phyloP scores from a whole-genome alignment of 1,284 basidiomycete genomes.

The Tylopilus orsonianus region DNA sequence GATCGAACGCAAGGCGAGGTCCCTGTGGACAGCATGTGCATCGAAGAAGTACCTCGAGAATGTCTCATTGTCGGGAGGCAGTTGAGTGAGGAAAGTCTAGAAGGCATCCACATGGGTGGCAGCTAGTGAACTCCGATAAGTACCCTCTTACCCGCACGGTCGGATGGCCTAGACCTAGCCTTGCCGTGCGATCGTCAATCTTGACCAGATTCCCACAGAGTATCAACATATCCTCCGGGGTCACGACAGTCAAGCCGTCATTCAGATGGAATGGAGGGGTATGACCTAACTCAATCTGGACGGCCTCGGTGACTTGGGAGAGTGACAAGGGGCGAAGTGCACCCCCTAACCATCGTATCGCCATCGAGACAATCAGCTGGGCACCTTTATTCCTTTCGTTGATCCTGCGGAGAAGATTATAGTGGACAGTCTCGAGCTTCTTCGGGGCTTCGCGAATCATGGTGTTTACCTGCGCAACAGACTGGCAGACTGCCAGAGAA shows the following conservation, averaged over 20 bases:
- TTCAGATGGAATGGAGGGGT: slow-evolving; percentile 24
- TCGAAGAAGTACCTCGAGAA: slow-evolving; percentile 25
- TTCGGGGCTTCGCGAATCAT: slow-evolving; percentile 21
- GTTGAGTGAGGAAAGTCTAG: slow-evolving; percentile 28
- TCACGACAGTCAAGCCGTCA: slow-evolving; percentile 28
- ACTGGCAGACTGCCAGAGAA: slow-evolving; percentile 27
- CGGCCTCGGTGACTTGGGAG: slow-evolving; percentile 31
- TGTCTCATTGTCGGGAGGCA: slow-evolving; percentile 13
- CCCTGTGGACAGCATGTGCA: slow-evolving; percentile 23
- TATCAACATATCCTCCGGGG: slow-evolving; percentile 27
- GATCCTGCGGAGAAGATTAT: slow-evolving; percentile 24
- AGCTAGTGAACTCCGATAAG: neutral
- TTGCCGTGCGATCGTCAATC: slow-evolving; percentile 25
- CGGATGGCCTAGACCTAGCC: slow-evolving; percentile 26
- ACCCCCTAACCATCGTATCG: slow-evolving; percentile 26
- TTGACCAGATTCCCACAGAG: slow-evolving; percentile 31
- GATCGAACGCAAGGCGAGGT: slow-evolving; percentile 33
- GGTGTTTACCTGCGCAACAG: slow-evolving; percentile 25
- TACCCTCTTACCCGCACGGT: slow-evolving; percentile 23
- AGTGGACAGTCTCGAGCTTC: slow-evolving; percentile 25
- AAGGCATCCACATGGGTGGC: neutral
- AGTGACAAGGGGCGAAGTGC: slow-evolving; percentile 31
- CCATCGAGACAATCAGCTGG: slow-evolving; percentile 27
- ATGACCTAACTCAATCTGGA: slow-evolving; percentile 30
- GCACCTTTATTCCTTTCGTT: slow-evolving; percentile 29